Evolutionary conservation across 345 rosid species (phyloP).

Genomic region (Punica granatum): DNA sequence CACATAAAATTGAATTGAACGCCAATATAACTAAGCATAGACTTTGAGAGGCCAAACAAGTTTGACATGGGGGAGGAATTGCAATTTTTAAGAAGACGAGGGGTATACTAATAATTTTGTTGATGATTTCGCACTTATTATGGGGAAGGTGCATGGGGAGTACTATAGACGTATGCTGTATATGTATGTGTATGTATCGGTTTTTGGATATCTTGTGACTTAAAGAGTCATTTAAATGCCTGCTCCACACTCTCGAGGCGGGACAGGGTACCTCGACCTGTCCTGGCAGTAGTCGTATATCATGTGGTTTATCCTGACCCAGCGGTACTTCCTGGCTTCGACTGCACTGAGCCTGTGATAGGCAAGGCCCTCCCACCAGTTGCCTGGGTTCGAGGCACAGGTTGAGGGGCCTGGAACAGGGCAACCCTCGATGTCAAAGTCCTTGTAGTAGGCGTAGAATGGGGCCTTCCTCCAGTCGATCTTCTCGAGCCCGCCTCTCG

Average conservation of each 20-base stretch:
- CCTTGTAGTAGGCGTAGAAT: conserved; percentile 70
- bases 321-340: conserved; percentile 70
- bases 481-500: conserved; percentile 91
- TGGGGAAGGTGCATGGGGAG: no score
- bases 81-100: not conserved
- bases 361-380: conserved; percentile 77
- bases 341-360: conserved; percentile 57
- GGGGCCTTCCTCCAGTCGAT: conserved; percentile 92
- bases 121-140: not conserved
- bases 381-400: conserved; percentile 51
- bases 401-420: conserved; percentile 64
- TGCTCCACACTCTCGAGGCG: conserved; percentile 73
- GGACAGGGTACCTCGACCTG: conserved; percentile 59
- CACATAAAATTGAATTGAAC: no score
- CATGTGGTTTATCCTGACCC: conserved; percentile 95
- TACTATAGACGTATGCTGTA: no score
- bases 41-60: no score
- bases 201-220: conserved; percentile 7
- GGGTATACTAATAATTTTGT: not conserved
- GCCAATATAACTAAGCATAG: no score
- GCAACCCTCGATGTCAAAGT: conserved; percentile 87
- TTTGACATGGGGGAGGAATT: no score
- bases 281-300: conserved; percentile 87
- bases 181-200: not conserved
- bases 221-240: conserved; percentile 28